phyloP scores from a whole-genome alignment of 2,329 filamentous ascomycete genomes.

The Magnaporthiopsis poae region DNA sequence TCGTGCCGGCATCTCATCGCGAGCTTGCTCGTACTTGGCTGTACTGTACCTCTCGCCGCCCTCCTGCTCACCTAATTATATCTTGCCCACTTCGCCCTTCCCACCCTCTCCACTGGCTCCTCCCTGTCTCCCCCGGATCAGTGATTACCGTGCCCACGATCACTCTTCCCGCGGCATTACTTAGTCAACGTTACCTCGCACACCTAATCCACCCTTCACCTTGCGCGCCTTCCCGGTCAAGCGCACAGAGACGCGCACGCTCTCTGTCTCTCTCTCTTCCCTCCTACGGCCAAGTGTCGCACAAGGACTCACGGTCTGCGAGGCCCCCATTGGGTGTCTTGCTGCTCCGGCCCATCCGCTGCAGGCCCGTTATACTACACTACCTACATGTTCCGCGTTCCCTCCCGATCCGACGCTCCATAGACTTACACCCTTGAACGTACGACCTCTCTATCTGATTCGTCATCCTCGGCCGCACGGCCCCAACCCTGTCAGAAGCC shows the following conservation, averaged over 20 bases:
- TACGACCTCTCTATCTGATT: neutral
- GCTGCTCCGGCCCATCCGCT: neutral
- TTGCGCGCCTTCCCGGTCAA: neutral
- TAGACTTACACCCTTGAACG: neutral
- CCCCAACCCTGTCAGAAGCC: neutral
- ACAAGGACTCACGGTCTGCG: neutral
- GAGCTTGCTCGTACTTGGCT: neutral
- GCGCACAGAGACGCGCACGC: neutral
- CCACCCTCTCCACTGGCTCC: neutral
- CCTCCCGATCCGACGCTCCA: neutral
- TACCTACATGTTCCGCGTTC: neutral
- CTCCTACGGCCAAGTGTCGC: neutral
- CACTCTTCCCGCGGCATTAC: neutral
- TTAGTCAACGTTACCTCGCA: neutral
- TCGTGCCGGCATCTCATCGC: neutral
- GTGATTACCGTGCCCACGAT: neutral
- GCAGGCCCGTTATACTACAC: neutral
- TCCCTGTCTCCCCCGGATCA: neutral
- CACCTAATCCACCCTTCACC: neutral
- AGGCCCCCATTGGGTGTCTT: neutral
- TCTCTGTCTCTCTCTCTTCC: neutral
- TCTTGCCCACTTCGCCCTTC: neutral
- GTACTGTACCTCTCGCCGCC: neutral
- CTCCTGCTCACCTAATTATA: slow-evolving; percentile 5
- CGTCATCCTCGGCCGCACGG: neutral